Evolutionary conservation across 768 basidiomycete genomes (phyloP), one percentile per base, ranked within the genome.

Genomic region (Auriscalpium vulgare): DNA sequence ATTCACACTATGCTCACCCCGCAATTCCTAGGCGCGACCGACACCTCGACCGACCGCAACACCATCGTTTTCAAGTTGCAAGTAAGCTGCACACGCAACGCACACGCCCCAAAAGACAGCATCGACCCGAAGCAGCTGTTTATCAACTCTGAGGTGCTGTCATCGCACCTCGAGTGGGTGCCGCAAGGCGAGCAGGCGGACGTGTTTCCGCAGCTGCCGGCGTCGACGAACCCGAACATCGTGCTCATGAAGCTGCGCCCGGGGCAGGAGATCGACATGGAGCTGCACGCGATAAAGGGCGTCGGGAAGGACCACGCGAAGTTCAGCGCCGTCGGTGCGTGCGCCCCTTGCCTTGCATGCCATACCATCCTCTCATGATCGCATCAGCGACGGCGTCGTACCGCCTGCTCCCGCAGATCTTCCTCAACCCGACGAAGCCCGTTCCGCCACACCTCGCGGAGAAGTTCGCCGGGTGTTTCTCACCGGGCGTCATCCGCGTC

Each of bases 291-390:
- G 19, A 75, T 94, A 58, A 98, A 98, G 65, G 90, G 92, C 13
- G 82, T 91, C 14, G 94, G 94, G 14, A 90, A 90, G 65, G 92
- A 95, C 59, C 95, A 99, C 64, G 94, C 97, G 47, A 99, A 99
- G 68, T 99, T 91, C 69, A 91, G 83, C 56, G 94, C 97, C 35
- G 97, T 98, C 51, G 92, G 94, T 90, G 63, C 55, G 81, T 72
- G 4, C 47, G 29, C 23, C 6, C 3, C 43, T 10, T 34, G 35
- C 54, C 16, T 51, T 37, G 19, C 11, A 17, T 35, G 17, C 46
- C 9, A 36, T 47, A 13, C 1, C 19, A 45, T 62, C 38, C 63
- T 47, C 10, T 4, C 9, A 16, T 37, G 11, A 14, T 53, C 37
- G 10, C 21, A 10, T 9, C 59, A 94, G 95, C 95, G 3, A 97